Evolutionary conservation across 106 monocot genomes (phyloP), one percentile per base, ranked within the genome.

Genomic region (Dioscorea alata): DNA sequence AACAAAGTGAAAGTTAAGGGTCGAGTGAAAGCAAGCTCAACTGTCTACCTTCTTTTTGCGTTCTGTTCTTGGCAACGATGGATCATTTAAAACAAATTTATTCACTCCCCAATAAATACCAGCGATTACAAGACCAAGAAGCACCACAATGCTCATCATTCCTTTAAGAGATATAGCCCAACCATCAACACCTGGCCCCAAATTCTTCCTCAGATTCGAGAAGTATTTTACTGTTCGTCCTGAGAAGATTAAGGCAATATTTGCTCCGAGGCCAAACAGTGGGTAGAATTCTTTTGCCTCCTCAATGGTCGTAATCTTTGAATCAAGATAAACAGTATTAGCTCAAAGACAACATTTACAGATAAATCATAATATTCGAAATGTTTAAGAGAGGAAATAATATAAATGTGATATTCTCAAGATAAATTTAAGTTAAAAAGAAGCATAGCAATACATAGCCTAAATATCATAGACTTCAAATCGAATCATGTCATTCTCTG

Each of bases 231-330:
- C 96, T 12, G 96, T 92, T 33, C 92, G 86, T 14, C 95, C 95
- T 5, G 95, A 95, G 80, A 95, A 95, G 31, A 95, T 84, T n/a
- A 95, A 86, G 34, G 95, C 95, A 32, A 96, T 74, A 74, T 96
- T 96, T 61, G 95, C 95, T 60, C 95, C 95, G 21, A 96, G 91
- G 31, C 95, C 95, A 72, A 96, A 96, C 17, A 96, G 50, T 19
- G 95, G 95, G 75, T 96, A 96, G 71, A 96, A 96, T 67, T 96
- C 88, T 78, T 91, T 91, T 21, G 95, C 95, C 79, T 96, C 95
- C 67, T 96, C 95, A 48, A 96, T 86, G 15, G 91, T 96, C 24
- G 95, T 96, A 74, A 96, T 96, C 95, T 96, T 84, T 73, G 70
- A 69, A 23, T 61, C 31, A 2, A 65, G 21, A 13, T 32, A 6